Evolutionary conservation across 805 yeast genomes (phyloP), one percentile per base, ranked within the genome.

Genomic region (Suhomyces prunicola): DNA sequence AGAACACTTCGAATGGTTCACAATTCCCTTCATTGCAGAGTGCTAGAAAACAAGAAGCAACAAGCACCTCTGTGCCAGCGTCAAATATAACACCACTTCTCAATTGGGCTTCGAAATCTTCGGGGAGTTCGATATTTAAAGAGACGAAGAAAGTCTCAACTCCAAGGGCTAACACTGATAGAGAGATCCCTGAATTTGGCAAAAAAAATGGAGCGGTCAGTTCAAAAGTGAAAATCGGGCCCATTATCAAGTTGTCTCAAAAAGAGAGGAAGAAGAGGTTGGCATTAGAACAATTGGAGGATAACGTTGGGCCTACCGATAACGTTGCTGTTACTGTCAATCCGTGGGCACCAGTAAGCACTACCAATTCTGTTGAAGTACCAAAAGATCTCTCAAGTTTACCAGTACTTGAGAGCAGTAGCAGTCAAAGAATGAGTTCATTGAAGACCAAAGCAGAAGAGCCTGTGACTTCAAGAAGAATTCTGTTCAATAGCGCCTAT

Each of bases 191-290:
- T 2, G 35, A 57, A 36, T 55, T 50, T 26, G 59, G 55, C 17
- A 51, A 24, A 41, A 48, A 50, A 10, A 48, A 31, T n/a, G 35
- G 48, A 3, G 54, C 54, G 42, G 60, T 58, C 52, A 60, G 24
- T 9, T 52, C 58, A n/a, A 75, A 69, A 40, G 61, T 69, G 2
- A 69, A 67, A 50, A 60, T 77, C 19, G 69, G 70, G 1, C 72
- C 78, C 0, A 66, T 71, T 19, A 63, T 68, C 31, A 78, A 79
- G 55, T 60, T 81, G 13, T 84, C 89, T 0, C 89, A 86, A 57
- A 82, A 82, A 60, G 88, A 84, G 57, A 66, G 88, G 41, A 81
- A 79, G 42, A 48, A 48, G 47, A 48, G 42, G 26, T 19, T 48
- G 47, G 44, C 41, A n/a, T 17, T 48, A 24, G 39, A 47, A 27